phyloP scores from a whole-genome alignment of 2,329 filamentous ascomycete genomes.

The Lasiodiplodia theobromae region DNA sequence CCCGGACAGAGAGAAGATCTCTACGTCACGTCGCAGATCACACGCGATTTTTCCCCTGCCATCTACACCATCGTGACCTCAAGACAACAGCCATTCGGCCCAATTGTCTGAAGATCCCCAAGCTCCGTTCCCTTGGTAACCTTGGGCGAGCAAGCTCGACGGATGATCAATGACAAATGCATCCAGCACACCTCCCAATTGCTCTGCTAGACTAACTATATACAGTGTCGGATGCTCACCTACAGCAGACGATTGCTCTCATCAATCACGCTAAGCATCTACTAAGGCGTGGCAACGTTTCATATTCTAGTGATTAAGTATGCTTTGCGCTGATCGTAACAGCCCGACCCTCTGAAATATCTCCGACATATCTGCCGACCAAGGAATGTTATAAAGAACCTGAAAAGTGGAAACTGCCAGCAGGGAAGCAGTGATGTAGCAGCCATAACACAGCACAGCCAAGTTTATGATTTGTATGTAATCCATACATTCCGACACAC shows the following conservation, averaged over 20 bases:
- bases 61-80: background rate
- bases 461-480: no score
- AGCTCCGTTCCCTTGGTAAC: background rate
- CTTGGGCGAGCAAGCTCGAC: background rate
- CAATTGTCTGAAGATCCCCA: background rate
- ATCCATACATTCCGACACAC: no score
- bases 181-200: background rate
- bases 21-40: slow-evolving; percentile 23
- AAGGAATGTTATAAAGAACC: background rate
- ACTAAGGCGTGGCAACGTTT: background rate
- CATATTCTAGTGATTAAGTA: background rate
- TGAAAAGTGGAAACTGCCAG: background rate
- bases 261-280: background rate
- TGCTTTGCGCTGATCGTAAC: background rate
- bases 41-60: background rate
- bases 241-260: background rate
- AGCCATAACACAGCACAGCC: no score
- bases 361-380: background rate
- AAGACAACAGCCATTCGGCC: background rate
- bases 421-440: background rate
- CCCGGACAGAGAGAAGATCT: slow-evolving; percentile 1
- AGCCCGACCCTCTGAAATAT: background rate
- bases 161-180: background rate
- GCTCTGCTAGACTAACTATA: background rate
- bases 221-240: background rate